Conservation (phyloP, 257 asterid species). For the Solanum neorickii region DNA sequence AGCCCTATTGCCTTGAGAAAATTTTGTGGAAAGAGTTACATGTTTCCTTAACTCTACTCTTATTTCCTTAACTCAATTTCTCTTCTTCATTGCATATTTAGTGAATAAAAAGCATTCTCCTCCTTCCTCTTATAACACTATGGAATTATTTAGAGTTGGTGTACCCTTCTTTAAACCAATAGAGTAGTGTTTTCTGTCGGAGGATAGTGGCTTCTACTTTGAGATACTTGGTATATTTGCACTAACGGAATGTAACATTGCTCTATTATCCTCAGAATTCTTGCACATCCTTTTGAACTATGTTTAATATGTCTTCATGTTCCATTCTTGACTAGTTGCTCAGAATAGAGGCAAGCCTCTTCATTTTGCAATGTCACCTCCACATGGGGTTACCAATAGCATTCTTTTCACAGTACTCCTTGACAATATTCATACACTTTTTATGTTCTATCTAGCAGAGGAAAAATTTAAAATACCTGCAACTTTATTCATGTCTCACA, state of each 20-base stretch:
- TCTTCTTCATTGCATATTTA: background rate
- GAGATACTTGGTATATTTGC: background rate
- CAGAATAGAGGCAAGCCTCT: too few species aligned
- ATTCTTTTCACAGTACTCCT: too few species aligned
- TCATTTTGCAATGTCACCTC: too few species aligned
- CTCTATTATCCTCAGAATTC: background rate
- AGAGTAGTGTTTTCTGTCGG: background rate
- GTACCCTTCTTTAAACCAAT: background rate
- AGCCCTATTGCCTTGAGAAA: too few species aligned
- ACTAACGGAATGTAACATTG: background rate
- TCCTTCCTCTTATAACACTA: background rate
- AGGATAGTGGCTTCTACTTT: background rate
- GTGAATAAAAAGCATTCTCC: background rate
- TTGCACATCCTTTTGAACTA: too few species aligned
- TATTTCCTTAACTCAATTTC: too few species aligned
- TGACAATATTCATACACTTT: too few species aligned
- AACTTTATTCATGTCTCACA: background rate
- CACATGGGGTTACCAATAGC: background rate
- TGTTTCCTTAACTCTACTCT: too few species aligned
- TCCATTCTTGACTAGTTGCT: too few species aligned
- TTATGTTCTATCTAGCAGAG: background rate
- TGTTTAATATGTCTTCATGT: too few species aligned
- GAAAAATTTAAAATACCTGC: too few species aligned
- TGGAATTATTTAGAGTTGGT: background rate
- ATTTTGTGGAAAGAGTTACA: too few species aligned